Percentiles rank a stretch among this genome's conserved stretches.
These are phyloP conservation scores for Lepidium campestre DNA, from an alignment of 441 rosid species.

Conservation along the genomic window DNA sequence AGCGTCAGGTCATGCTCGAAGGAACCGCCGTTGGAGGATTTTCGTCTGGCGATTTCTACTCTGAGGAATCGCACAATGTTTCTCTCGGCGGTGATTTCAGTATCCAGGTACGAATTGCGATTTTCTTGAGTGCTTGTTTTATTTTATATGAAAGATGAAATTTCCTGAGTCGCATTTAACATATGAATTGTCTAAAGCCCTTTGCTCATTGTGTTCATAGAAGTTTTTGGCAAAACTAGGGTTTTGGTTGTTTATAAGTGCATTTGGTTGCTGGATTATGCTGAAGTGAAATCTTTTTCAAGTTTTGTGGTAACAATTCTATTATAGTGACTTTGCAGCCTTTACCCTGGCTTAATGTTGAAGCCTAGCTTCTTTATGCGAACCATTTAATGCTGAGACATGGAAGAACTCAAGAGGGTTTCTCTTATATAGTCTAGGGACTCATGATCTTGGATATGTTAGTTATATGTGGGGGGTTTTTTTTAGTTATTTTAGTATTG, in stretches of 20 bases:
- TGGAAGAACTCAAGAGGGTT: not conserved
- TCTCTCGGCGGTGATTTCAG: constrained; percentile 92
- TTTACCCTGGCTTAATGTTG: not conserved
- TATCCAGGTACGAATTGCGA: constrained; percentile 50
- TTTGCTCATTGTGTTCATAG: not conserved
- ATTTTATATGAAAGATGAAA: not conserved
- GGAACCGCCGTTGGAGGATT: constrained; percentile 24
- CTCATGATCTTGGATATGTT: not conserved
- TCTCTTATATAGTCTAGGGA: not conserved
- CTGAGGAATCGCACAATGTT: constrained; percentile 87
- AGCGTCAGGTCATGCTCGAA: constrained; percentile 75
- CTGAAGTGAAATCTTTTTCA: constrained; percentile 1
- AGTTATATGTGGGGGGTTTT: not conserved
- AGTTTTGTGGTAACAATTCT: not conserved
- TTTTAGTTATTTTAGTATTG: not conserved
- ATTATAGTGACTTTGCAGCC: not conserved
- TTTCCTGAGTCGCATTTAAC: not conserved
- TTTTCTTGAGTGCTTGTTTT: not conserved
- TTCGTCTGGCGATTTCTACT: constrained; percentile 57
- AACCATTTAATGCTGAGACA: not conserved
- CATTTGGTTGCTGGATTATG: not conserved
- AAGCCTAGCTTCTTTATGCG: not conserved
- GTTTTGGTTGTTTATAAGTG: not conserved
- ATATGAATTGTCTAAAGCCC: not conserved
- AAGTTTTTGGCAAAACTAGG: constrained; percentile 9